Base-by-base conservation (phyloP, 2,329 filamentous ascomycete genomes). In the Apiospora saccharicola region DNA sequence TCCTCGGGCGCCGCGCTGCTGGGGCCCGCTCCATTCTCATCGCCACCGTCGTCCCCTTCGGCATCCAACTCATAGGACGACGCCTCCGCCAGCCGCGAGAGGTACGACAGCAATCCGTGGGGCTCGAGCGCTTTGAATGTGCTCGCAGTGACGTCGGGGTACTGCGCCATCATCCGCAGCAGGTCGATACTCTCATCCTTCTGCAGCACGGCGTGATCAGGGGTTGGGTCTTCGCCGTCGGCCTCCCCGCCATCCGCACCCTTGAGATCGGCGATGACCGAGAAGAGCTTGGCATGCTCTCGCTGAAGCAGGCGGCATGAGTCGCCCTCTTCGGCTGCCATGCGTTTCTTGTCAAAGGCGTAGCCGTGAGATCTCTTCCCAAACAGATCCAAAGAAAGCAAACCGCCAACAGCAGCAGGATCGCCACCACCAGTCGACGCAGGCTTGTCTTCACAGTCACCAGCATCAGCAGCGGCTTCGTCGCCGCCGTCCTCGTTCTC, bases 271-370 rank as follows among this genome's bases (percentile, higher is more conserved):
- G 89, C 87, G 77, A 87, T 86, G 77, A 92, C 93, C 7, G 89
- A 90, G 81, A 86, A 88, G 57, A 95, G 87, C 77, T 92, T 92
- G 46, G 92, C 91, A 79, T 95, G 92, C 4, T 93, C 93, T 79
- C 95, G 95, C 85, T 97, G 94, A 61, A 97, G 88, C 81, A 95
- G 95, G 16, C 93, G 93, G 10, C 94, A 94, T 2, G 94, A 96
- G 81, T 96, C 93, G 57, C 93, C 93, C 83, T 96, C 93, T 76
- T 95, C 95, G 3, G 92, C 93, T 10, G 91, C 93, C 92, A 96
- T 95, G 75, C 90, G 88, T 73, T 94, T 90, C 87, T 95, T 91
- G 84, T 95, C 92, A 83, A 96, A 95, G 72, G 88, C 86, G 80
- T 91, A 91, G 82, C 69, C 67, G 8, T 68, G 72, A 1, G 69